Evolutionary conservation across 73 alveolate genomes (phyloP).

Genomic region (Paramecium bursaria): DNA sequence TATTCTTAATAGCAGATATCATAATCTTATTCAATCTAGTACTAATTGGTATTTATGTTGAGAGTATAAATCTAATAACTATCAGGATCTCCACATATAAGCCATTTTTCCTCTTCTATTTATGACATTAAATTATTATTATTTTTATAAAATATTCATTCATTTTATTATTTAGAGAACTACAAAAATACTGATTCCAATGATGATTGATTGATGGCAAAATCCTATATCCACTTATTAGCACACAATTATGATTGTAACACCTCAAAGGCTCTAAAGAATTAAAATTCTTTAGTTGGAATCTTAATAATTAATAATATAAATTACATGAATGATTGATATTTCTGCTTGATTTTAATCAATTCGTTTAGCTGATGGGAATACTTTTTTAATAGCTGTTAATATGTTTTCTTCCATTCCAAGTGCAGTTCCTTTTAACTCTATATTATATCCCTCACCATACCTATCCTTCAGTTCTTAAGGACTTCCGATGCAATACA

Average conservation of each 20-base stretch:
- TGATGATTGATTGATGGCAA: constrained; percentile 1
- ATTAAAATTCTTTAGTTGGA: background rate
- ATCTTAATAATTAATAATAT: background rate
- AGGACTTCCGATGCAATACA: constrained; percentile 87
- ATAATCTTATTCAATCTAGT: constrained; percentile 17
- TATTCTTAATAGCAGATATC: background rate
- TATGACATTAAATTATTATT: no score
- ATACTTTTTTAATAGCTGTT: background rate
- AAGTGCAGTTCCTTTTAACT: constrained; percentile 75
- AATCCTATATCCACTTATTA: constrained; percentile 4
- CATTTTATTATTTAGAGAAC: background rate
- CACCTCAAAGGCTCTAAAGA: background rate
- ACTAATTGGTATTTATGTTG: background rate
- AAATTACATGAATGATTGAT: background rate
- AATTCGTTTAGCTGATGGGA: background rate
- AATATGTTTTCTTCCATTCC: constrained; percentile 62
- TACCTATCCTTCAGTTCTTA: constrained; percentile 84
- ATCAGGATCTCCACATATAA: constrained; percentile 29
- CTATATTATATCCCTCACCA: constrained; percentile 90
- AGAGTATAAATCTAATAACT: constrained; percentile 1
- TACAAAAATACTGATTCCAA: constrained; percentile 17
- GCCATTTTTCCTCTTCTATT: constrained; percentile 38
- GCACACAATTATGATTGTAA: background rate
- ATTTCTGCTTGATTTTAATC: constrained; percentile 18
- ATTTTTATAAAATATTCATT: no score